A percentile compares a stretch with the other conserved stretches of the same genome.
Conservation (phyloP, 371 early-diverging fungal species). For the Mucor indicus region DNA sequence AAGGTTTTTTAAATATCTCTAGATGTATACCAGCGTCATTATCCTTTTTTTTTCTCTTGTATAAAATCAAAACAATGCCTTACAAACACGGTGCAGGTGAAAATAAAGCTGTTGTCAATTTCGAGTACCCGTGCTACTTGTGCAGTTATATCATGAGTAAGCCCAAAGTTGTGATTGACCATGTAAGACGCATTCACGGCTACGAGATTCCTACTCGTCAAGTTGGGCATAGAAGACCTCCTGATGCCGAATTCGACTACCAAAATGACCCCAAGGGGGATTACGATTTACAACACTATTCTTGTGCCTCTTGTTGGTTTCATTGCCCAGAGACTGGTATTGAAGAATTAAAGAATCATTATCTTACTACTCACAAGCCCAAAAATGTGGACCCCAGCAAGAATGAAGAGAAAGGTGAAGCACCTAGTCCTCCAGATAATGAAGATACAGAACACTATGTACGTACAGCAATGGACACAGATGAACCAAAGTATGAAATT, state of each 20-base stretch:
- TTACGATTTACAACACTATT: slow-evolving; percentile 1
- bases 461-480: neutral
- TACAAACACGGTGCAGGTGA: too few species aligned
- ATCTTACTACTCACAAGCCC: neutral
- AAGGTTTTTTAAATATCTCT: too few species aligned
- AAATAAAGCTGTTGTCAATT: neutral
- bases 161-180: slow-evolving; percentile 1
- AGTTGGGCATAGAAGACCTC: slow-evolving; percentile 1
- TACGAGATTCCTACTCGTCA: slow-evolving; percentile 3
- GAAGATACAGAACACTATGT: too few species aligned
- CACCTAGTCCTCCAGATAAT: neutral
- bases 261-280: neutral
- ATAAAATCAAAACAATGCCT: too few species aligned
- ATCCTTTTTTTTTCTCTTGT: too few species aligned
- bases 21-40: too few species aligned
- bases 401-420: neutral
- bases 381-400: neutral
- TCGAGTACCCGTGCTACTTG: slow-evolving; percentile 8
- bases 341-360: neutral
- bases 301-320: slow-evolving; percentile 14
- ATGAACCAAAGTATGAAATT: neutral
- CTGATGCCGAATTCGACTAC: neutral
- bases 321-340: slow-evolving; percentile 9
- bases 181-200: slow-evolving; percentile 3
- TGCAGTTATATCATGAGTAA: slow-evolving; percentile 1